phyloP scores from a whole-genome alignment of 192 early-diverging fungal genomes.

The Backusella parvicylindrica region DNA sequence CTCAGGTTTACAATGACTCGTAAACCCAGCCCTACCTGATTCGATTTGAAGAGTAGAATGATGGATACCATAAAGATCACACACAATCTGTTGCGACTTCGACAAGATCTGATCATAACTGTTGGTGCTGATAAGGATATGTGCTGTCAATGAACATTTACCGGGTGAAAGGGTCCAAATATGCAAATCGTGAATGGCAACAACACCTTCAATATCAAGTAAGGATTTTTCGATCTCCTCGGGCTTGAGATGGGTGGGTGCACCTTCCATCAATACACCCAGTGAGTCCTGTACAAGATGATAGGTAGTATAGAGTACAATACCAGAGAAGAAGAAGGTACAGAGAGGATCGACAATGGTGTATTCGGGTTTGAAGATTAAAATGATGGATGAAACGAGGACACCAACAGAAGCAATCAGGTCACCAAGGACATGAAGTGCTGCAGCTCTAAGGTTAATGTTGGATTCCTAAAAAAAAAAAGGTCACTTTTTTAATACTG shows the following conservation, averaged over 20 bases:
- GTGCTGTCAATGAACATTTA: slow-evolving; percentile 39
- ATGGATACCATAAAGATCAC: slow-evolving; percentile 49
- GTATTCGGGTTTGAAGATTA: slow-evolving; percentile 53
- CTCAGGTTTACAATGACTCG: slow-evolving; percentile 47
- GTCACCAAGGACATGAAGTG: slow-evolving; percentile 80
- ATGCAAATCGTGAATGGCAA: slow-evolving; percentile 52
- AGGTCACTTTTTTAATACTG: not conserved
- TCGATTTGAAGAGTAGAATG: slow-evolving; percentile 57
- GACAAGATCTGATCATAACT: slow-evolving; percentile 43
- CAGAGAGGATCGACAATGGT: slow-evolving; percentile 76
- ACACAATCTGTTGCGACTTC: slow-evolving; percentile 45
- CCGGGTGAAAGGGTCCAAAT: slow-evolving; percentile 55
- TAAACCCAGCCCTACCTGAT: slow-evolving; percentile 31
- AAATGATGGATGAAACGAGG: slow-evolving; percentile 67
- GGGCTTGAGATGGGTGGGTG: slow-evolving; percentile 47
- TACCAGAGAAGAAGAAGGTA: slow-evolving; percentile 75
- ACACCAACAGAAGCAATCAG: slow-evolving; percentile 74
- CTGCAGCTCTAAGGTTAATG: slow-evolving; percentile 69
- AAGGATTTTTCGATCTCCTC: slow-evolving; percentile 42
- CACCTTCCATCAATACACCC: slow-evolving; percentile 74
- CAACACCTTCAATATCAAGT: slow-evolving; percentile 43
- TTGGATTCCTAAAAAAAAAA: slow-evolving; percentile 34
- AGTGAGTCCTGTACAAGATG: slow-evolving; percentile 61
- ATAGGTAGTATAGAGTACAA: slow-evolving; percentile 74
- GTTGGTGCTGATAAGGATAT: slow-evolving; percentile 20